Evolutionary conservation across 208 protist species (phyloP), one percentile per base, ranked within the genome.

Genomic region (Angomonas ambiguus): DNA sequence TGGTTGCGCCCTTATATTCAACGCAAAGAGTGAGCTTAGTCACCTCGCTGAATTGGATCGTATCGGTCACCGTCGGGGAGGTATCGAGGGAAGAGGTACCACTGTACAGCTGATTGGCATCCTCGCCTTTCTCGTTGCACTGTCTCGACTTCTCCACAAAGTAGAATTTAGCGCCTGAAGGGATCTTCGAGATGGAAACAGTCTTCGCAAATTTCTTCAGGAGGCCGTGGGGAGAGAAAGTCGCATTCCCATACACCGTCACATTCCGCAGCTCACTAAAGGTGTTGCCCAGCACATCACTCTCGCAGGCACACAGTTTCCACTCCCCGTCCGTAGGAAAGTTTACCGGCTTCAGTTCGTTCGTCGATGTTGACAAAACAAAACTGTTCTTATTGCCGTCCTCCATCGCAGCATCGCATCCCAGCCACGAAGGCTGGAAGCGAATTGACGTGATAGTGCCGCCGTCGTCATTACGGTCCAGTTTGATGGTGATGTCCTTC

Each of bases 1-100:
- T n/a, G n/a, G n/a, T n/a, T n/a, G n/a, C n/a, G 2, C 77, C 80
- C 0, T 35, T 42, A 74, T 87, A 91, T 22, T 74, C 80, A 3
- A 78, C 84, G 71, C 84, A 91, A n/a, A 91, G 63, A 3, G 60
- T 45, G 22, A 91, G 67, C 4, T 42, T 59, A 8, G 53, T 69
- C 4, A 0, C 35, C 65, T 74, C 68, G 6, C 51, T 62, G 3
- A 87, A 32, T 1, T 69, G 4, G 1, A 76, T 28, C 20, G 67
- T 69, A 8, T 67, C 78, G 22, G 61, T 51, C 1, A 74, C 79
- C 31, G 55, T 69, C 18, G 62, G 45, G 70, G 65, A 72, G 13
- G 38, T 18, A n/a, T n/a, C n/a, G n/a, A n/a, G n/a, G 18, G 38
- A 20, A 16, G 79, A 79, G 27, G 62, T 71, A 31, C 68, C 57